Base-by-base conservation (phyloP, 371 early-diverging fungal species). In the Mortierella sp. region DNA sequence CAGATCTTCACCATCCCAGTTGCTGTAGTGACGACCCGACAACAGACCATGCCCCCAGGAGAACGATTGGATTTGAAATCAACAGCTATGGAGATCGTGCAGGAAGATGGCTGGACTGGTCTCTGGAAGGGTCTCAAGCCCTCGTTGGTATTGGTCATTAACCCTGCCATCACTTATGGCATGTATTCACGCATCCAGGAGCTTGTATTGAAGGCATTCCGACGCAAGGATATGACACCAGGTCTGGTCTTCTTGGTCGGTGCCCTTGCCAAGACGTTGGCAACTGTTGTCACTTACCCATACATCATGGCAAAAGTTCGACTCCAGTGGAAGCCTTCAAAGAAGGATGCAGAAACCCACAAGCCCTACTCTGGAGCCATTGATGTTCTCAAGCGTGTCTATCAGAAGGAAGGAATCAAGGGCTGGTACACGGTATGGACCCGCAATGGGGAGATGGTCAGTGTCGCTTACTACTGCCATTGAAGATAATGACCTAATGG, bases 281-380 rank as follows among this genome's bases (percentile, higher is more conserved):
- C 98, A 7, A 93, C 91, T 14, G 79, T 92, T 13, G 81, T 92
- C 61, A 94, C 92, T 12, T 95, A 96, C 70, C 98, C 98, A 27
- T 97, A 97, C 78, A 98, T 98, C 77, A 96, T 97, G 97, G 98
- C 98, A 59, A 98, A 98, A 74, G 94, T 95, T 16, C 85, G 96
- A 55, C 85, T 97, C 72, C 97, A 97, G 79, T 97, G 96, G 96
- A 92, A 91, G 71, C 94, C 96, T 14, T 87, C 91, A 52, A 89
- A 83, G 62, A 83, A 82, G 54, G 80, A 86, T 64, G 83, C 79
- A 22, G 81, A 80, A 29, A 79, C 80, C 48, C 82, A 86, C 27
- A 72, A 87, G 53, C 81, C 82, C 12, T 97, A 97, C 83, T 92
- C 81, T 44, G 89, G 92, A 60, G 85, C 95, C n/a, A 67, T 92